These are phyloP conservation scores for Glycyrrhiza uralensis DNA, from an alignment of 306 rosid species.

Conservation along the genomic window DNA sequence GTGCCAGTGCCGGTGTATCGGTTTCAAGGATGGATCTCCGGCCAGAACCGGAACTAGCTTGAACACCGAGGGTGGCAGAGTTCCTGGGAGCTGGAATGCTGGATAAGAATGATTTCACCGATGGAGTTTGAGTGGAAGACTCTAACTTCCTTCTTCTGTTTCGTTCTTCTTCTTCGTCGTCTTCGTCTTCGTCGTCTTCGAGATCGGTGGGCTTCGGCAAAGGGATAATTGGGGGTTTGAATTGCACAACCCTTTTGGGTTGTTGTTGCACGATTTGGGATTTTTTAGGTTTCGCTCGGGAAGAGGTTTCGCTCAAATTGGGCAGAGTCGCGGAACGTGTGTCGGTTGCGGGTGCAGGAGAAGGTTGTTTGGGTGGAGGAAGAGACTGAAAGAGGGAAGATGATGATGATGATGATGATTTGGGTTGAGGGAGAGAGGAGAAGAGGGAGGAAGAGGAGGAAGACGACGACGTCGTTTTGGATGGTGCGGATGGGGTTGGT, in stretches of 20 bases:
- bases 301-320: neutral
- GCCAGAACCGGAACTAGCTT: constrained; percentile 51
- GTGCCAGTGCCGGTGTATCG: neutral
- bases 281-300: constrained; percentile 59
- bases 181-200: constrained; percentile 49
- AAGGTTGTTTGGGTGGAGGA: constrained; percentile 48
- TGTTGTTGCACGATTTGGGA: constrained; percentile 37
- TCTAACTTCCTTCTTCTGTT: constrained; percentile 37
- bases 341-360: neutral
- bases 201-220: constrained; percentile 29
- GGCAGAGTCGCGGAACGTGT: neutral
- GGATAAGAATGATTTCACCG: constrained; percentile 64
- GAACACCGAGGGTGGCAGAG: constrained; percentile 61
- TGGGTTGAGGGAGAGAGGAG: constrained; percentile 55
- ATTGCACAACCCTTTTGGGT: constrained; percentile 62
- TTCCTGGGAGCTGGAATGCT: constrained; percentile 79
- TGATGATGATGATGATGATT: constrained; percentile 28
- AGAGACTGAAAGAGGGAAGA: constrained; percentile 55
- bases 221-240: constrained; percentile 64
- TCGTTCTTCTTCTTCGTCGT: constrained; percentile 41
- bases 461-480: constrained; percentile 31
- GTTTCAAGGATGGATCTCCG: constrained; percentile 68
- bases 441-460: constrained; percentile 34
- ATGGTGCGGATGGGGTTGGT: constrained; percentile 8
- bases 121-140: constrained; percentile 39